Evolutionary conservation across 2,329 filamentous ascomycete species (phyloP).

Genomic region (Sphaerostilbella broomeana): DNA sequence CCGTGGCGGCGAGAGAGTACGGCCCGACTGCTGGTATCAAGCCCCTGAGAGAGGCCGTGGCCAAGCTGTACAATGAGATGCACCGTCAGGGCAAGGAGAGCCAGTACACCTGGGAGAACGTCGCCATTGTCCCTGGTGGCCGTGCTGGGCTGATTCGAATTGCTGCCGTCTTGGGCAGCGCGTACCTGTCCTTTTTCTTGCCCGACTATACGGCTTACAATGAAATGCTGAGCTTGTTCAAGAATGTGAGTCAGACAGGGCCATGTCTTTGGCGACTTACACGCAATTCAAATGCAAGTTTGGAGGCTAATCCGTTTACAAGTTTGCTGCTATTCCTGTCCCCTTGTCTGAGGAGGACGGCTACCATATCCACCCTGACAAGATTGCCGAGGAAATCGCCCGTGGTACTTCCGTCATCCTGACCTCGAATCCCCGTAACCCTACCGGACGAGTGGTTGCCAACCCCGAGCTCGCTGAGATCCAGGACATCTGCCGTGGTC

Average conservation of each 20-base stretch:
- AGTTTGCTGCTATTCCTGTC: conserved; percentile 82
- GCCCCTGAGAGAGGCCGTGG: conserved; percentile 80
- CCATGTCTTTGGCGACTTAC: too few species aligned
- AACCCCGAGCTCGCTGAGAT: conserved; percentile 84
- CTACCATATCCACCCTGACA: conserved; percentile 89
- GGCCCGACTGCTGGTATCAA: conserved; percentile 92
- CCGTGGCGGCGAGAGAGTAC: conserved; percentile 76
- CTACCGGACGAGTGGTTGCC: conserved; percentile 79
- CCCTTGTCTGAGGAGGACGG: conserved; percentile 78
- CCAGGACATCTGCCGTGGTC: conserved; percentile 84
- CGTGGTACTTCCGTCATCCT: conserved; percentile 82
- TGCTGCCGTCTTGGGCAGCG: conserved; percentile 86
- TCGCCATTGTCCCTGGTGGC: conserved; percentile 90
- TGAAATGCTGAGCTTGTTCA: conserved; percentile 93
- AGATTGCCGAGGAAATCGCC: conserved; percentile 85
- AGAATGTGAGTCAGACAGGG: conserved; percentile 66
- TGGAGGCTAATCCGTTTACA: background rate
- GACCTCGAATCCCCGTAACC: conserved; percentile 93
- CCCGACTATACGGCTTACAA: conserved; percentile 96
- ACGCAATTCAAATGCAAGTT: too few species aligned
- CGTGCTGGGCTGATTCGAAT: conserved; percentile 90
- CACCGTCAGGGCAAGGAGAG: conserved; percentile 81
- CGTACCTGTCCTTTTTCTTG: conserved; percentile 90
- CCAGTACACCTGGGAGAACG: conserved; percentile 96
- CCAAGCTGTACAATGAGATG: conserved; percentile 86